Percentiles rank a stretch among this genome's conserved stretches.
phyloP scores from a whole-genome alignment of 495 filamentous ascomycete species.

The Bombardia bombarda region DNA sequence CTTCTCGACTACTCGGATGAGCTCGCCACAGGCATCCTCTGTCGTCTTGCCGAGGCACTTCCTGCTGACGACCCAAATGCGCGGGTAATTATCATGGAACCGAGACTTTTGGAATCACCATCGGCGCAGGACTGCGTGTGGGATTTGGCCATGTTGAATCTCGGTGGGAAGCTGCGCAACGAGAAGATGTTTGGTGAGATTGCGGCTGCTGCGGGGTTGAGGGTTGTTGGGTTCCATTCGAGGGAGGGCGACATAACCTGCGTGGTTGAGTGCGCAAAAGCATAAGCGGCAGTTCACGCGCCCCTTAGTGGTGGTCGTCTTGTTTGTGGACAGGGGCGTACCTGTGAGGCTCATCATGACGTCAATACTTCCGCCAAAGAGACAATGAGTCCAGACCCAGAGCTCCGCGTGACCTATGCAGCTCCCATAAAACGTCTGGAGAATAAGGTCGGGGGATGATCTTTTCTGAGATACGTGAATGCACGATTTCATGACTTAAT shows the following conservation, averaged over 20 bases:
- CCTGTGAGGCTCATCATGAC: conserved; percentile 6
- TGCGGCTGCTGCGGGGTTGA: conserved; percentile 12
- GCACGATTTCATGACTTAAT: too few species aligned
- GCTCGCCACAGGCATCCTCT: conserved; percentile 28
- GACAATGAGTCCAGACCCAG: neutral
- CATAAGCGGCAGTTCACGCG: neutral
- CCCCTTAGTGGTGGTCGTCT: too few species aligned
- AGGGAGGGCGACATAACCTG: conserved; percentile 8
- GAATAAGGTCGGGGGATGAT: too few species aligned
- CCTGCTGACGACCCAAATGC: conserved; percentile 13
- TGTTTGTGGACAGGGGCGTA: neutral
- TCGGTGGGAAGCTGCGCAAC: conserved; percentile 25
- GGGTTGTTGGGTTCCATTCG: conserved; percentile 12
- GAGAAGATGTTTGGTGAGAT: conserved; percentile 13
- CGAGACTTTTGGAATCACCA: conserved; percentile 12
- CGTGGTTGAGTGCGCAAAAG: conserved; percentile 20
- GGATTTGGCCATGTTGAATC: conserved; percentile 24
- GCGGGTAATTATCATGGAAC: conserved; percentile 23
- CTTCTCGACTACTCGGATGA: conserved; percentile 45
- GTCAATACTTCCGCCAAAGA: conserved; percentile 2
- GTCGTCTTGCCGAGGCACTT: conserved; percentile 31
- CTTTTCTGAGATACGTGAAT: too few species aligned
- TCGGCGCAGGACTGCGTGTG: conserved; percentile 16
- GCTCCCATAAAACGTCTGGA: too few species aligned
- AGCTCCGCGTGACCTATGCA: too few species aligned